These are phyloP conservation scores for Saccharomycopsis schoenii DNA, from an alignment of 805 yeast species.

Conservation along the genomic window DNA sequence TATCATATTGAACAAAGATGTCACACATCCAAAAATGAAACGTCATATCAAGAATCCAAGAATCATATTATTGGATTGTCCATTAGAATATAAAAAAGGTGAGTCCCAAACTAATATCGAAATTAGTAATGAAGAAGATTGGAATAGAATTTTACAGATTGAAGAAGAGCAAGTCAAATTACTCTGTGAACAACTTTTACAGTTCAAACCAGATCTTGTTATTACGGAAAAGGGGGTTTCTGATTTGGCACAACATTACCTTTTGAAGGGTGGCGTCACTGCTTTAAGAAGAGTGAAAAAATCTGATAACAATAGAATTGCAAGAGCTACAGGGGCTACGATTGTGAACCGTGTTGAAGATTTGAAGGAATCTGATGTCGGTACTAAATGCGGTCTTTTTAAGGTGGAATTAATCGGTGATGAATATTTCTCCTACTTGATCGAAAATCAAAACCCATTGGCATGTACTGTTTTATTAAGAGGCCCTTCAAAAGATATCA, in stretches of 20 bases:
- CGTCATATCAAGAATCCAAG: conserved; percentile 84
- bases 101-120: conserved; percentile 98
- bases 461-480: conserved; percentile 91
- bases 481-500: conserved; percentile 94
- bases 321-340: conserved; percentile 96
- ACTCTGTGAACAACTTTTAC: conserved; percentile 76
- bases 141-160: conserved; percentile 89
- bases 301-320: conserved; percentile 91
- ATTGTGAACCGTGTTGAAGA: conserved; percentile 95
- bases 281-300: conserved; percentile 91
- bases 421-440: conserved; percentile 84
- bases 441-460: conserved; percentile 71
- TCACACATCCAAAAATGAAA: conserved; percentile 97
- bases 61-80: conserved; percentile 84
- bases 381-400: conserved; percentile 81
- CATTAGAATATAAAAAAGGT: conserved; percentile 96
- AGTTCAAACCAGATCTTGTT: conserved; percentile 85
- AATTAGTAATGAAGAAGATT: conserved; percentile 90
- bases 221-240: conserved; percentile 98
- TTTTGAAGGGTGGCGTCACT: conserved; percentile 86
- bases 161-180: conserved; percentile 94
- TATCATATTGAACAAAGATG: conserved; percentile 87
- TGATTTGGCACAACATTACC: conserved; percentile 93
- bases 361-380: conserved; percentile 81
- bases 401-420: conserved; percentile 94